Evolutionary conservation across 2,329 filamentous ascomycete species (phyloP), one percentile per base, ranked within the genome.

Genomic region (Xylariomycetidae sp.): DNA sequence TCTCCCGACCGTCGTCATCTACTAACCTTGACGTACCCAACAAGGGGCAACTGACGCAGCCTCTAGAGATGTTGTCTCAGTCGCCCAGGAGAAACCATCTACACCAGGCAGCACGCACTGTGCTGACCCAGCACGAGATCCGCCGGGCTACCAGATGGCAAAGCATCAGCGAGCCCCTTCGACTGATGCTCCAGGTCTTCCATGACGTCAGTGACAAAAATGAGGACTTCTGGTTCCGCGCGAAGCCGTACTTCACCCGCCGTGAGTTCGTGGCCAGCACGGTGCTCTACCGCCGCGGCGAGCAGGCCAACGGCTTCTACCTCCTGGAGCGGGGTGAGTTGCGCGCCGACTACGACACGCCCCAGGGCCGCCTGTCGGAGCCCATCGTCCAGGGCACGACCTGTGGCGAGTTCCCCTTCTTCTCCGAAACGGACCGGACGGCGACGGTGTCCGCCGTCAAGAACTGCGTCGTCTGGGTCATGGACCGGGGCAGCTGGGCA

Each of bases 401-500:
- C 0, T 97, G 90, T 49, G 92, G 92, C 22, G 92, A 98, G 64
- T 63, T 98, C 33, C 92, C 92, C 0, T 98, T 98, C 66, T 98
- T 98, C 63, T 88, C 83, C 3, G 86, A 94, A 52, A 97, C 90
- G 2, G 71, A 77, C 33, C 76, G 92, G 13, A 97, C 89, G 4
- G 88, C 88, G 2, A 95, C 85, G 0, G 88, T 94, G 9, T 71
- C 81, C 27, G 87, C 87, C 2, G 89, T 97, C 56, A 74, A 81
- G 34, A 82, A 90, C 47, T 85, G 82, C 41, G 78, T 92, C 1
- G 78, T 83, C 5, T 98, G 92, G 92, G 62, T 83, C 41, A 74
- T 98, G 64, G 82, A 83, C 37, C 64, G 67, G 10, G 74, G 80
- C 28, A 71, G 72, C 33, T 98, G 89, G 86, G 68, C 70, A 33